phyloP scores from a whole-genome alignment of 441 rosid species.

The Eruca vesicaria region DNA sequence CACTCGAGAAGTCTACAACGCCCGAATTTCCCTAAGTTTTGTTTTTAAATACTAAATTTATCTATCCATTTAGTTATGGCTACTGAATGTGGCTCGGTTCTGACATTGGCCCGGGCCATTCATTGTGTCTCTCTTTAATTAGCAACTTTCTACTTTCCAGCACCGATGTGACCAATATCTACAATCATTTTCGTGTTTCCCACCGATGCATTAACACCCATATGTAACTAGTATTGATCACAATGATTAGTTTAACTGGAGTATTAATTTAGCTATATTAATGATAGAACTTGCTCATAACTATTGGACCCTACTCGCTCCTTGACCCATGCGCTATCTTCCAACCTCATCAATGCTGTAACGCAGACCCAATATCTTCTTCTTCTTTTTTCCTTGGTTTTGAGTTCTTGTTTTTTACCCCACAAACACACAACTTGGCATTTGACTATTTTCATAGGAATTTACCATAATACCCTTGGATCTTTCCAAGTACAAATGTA shows the following conservation, averaged over 20 bases:
- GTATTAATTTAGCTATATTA: background rate
- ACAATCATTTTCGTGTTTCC: constrained; percentile 9
- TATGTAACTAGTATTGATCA: background rate
- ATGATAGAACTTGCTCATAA: background rate
- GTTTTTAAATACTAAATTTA: background rate
- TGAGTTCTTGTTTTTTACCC: background rate
- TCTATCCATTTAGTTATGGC: background rate
- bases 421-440: constrained; percentile 17
- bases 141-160: constrained; percentile 26
- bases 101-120: constrained; percentile 23
- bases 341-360: constrained; percentile 34
- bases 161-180: constrained; percentile 24
- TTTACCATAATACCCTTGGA: background rate
- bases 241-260: constrained; percentile 10
- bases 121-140: constrained; percentile 13
- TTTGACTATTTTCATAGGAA: background rate
- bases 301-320: constrained; percentile 19
- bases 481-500: constrained; percentile 12
- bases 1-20: background rate
- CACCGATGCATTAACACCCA: constrained; percentile 22
- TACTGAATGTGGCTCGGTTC: constrained; percentile 1
- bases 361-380: constrained; percentile 17
- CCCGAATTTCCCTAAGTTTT: background rate
- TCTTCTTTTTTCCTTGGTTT: background rate
- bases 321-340: constrained; percentile 23